Evolutionary conservation across 164 flowering plant species (phyloP), one percentile per base, ranked within the genome.

Genomic region (Dillenia turbinata): DNA sequence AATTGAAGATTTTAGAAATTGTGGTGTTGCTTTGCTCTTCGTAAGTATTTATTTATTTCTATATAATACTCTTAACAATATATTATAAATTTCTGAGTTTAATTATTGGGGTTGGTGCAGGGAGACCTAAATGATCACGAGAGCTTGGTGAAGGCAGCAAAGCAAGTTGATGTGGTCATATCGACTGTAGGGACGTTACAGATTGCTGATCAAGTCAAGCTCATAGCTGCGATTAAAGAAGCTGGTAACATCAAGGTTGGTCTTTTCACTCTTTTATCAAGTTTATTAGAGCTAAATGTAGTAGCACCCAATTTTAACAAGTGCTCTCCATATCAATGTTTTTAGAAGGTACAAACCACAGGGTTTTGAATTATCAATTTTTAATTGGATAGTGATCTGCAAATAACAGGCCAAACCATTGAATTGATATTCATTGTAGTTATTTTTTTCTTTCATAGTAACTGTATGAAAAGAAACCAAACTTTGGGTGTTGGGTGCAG

Each of bases 141-240:
- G 56, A 76, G 80, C 33, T 67, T 76, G 69, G 70, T 76, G 66
- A 65, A 52, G 59, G 82, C 82, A 14, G 67, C 76, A 1, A 79
- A 79, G 67, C 68, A 76, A 43, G 83, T 76, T 52, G 83, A 79
- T 72, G 80, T 76, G 44, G 83, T 79, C 57, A 79, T 79, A 49
- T 79, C 82, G 1, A 65, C 79, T 0, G 74, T 79, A 0, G 79
- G 79, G 15, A 62, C 5, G 1, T 12, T 22, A 1, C 70, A 65
- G 62, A 15, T 76, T 5, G 71, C 58, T 11, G 77, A 73, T 67
- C 79, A 76, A 53, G 60, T 54, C 2, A 70, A 70, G 63, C 72
- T 76, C 65, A 61, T 76, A 10, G 77, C 66, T 48, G 79, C 79
- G 14, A 76, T 73, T n/a, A 70, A 76, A 65, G 77, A 70, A 61